These are phyloP conservation scores for Trichoderma guizhouense DNA, from an alignment of 2,329 filamentous ascomycete species.

Conservation along the genomic window DNA sequence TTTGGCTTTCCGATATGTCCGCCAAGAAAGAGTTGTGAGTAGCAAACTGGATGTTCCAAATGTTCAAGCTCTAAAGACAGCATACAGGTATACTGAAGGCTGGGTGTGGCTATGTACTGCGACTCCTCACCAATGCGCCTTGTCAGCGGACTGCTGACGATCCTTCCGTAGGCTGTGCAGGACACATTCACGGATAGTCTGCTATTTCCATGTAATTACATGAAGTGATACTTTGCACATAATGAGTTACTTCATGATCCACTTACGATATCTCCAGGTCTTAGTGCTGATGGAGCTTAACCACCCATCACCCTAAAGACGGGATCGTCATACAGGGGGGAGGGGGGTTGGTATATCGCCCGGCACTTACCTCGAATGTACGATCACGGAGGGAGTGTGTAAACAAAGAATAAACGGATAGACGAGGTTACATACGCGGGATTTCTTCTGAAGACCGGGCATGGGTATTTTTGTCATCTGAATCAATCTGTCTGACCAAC, in stretches of 20 bases:
- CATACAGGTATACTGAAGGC: neutral
- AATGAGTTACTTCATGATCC: neutral
- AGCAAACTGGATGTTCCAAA: neutral
- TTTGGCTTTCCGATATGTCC: neutral
- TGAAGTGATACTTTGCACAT: neutral
- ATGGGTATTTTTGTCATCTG: no score
- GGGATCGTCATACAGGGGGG: neutral
- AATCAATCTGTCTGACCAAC: no score
- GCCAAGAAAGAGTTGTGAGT: neutral
- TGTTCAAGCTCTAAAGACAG: neutral
- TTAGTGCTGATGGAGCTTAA: neutral
- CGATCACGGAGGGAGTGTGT: neutral
- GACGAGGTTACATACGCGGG: neutral
- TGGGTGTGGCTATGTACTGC: neutral
- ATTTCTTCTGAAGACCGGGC: no score
- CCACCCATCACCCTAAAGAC: neutral
- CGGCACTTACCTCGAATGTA: neutral
- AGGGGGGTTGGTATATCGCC: neutral
- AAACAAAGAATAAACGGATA: neutral
- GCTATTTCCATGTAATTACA: neutral
- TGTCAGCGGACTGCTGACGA: neutral
- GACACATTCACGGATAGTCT: neutral
- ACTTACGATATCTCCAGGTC: neutral
- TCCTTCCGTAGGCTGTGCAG: neutral
- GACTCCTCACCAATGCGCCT: neutral